Evolutionary conservation across 140 eudicot genomes (phyloP).

Genomic region (Cichorium intybus): DNA sequence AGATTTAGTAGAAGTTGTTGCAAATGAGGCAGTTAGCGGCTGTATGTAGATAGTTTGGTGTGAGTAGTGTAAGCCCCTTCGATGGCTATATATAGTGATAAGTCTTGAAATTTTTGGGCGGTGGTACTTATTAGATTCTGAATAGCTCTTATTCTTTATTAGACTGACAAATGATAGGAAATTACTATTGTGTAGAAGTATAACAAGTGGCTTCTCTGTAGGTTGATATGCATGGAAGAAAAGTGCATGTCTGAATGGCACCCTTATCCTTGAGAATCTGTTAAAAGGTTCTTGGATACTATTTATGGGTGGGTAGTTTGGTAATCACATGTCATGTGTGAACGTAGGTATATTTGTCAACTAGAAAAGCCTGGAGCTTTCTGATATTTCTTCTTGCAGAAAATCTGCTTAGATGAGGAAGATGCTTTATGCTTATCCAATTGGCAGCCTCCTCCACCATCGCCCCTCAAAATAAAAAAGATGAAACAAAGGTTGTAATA

Average conservation of each 20-base stretch:
- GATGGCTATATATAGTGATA: slow-evolving; percentile 33
- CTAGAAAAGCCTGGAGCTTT: slow-evolving; percentile 12
- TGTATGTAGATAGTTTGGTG: neutral
- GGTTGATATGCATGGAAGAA: slow-evolving; percentile 27
- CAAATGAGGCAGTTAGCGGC: neutral
- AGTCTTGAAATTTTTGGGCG: slow-evolving; percentile 9
- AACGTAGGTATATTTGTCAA: slow-evolving; percentile 15
- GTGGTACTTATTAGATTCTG: slow-evolving; percentile 19
- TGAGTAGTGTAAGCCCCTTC: slow-evolving; percentile 14
- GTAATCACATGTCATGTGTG: slow-evolving; percentile 11
- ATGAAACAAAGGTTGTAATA: neutral
- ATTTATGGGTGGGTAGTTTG: slow-evolving; percentile 15
- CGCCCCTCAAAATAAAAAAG: neutral
- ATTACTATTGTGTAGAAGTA: neutral
- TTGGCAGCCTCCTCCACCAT: slow-evolving; percentile 20
- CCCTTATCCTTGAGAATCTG: slow-evolving; percentile 19
- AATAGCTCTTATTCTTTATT: slow-evolving; percentile 25
- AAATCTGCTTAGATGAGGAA: slow-evolving; percentile 22
- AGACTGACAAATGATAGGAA: slow-evolving; percentile 12
- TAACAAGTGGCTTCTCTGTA: slow-evolving; percentile 18
- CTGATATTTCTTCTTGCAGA: slow-evolving; percentile 9
- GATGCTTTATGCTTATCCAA: slow-evolving; percentile 38
- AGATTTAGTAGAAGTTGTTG: slow-evolving; percentile 11
- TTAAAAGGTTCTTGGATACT: neutral
- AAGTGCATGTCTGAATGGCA: slow-evolving; percentile 7